phyloP scores from a whole-genome alignment of 1,139 yeast genomes.

The Kodamaea sp. region DNA sequence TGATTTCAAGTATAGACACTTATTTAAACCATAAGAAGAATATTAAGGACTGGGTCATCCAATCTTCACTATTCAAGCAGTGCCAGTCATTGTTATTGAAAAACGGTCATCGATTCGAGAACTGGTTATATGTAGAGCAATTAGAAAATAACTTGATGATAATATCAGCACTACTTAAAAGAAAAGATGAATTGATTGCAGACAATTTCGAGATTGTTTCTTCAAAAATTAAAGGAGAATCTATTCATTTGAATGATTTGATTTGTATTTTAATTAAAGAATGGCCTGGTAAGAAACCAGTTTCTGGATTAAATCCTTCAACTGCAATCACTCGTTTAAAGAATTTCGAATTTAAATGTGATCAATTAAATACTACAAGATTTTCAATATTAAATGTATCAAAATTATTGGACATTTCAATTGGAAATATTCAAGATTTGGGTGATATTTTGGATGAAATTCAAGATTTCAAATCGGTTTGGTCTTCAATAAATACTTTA shows the following conservation, averaged over 20 bases:
- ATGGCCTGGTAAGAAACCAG: constrained; percentile 54
- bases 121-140: constrained; percentile 67
- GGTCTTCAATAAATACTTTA: constrained; percentile 59
- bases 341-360: constrained; percentile 34
- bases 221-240: constrained; percentile 41
- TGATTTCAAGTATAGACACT: constrained; percentile 18
- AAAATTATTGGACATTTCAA: constrained; percentile 36
- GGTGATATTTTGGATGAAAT: constrained; percentile 46
- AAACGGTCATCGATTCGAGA: constrained; percentile 48
- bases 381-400: constrained; percentile 40
- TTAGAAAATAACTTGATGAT: constrained; percentile 49
- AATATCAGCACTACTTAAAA: constrained; percentile 39
- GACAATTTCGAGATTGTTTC: constrained; percentile 41
- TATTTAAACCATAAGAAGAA: constrained; percentile 14
- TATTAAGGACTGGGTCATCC: constrained; percentile 26
- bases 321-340: constrained; percentile 48
- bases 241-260: constrained; percentile 34
- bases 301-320: constrained; percentile 45
- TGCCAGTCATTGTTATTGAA: constrained; percentile 48
- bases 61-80: constrained; percentile 22
- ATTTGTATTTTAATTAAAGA: constrained; percentile 23
- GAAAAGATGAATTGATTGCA: constrained; percentile 38
- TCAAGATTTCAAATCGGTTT: constrained; percentile 55
- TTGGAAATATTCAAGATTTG: constrained; percentile 28
- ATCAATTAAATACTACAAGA: constrained; percentile 18